A percentile compares a stretch with the other conserved stretches of the same genome.
Evolutionary conservation across 306 rosid genomes (phyloP).

Genomic region (Lathyrus aphaca): DNA sequence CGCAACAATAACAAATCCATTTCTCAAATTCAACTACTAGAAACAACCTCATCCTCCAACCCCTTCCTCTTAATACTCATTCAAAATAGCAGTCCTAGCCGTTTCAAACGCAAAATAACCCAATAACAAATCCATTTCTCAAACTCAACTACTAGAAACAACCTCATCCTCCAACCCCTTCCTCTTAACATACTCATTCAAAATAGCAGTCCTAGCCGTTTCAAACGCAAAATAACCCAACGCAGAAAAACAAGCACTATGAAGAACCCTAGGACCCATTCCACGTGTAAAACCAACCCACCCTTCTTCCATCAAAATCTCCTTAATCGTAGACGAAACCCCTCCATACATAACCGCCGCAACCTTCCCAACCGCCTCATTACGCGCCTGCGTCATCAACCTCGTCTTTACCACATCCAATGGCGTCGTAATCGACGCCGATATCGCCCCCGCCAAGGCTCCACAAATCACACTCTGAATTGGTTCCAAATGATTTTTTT

Average conservation of each 20-base stretch:
- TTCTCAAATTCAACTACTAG: constrained; percentile 44
- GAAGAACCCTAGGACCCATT: constrained; percentile 91
- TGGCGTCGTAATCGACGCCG: constrained; percentile 88
- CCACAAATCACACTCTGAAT: constrained; percentile 85
- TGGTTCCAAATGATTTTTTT: constrained; percentile 58
- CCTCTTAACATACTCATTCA: constrained; percentile 59
- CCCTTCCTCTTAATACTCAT: constrained; percentile 56
- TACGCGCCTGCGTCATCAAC: constrained; percentile 81
- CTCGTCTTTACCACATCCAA: constrained; percentile 92
- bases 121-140: constrained; percentile 18
- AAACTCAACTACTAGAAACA: constrained; percentile 49
- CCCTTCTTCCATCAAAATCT: constrained; percentile 79
- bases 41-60: constrained; percentile 43
- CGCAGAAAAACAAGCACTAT: constrained; percentile 90
- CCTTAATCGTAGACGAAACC: constrained; percentile 59
- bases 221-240: constrained; percentile 93
- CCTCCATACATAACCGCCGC: constrained; percentile 63
- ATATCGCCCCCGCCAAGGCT: constrained; percentile 87
- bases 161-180: constrained; percentile 49
- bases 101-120: constrained; percentile 97
- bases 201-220: constrained; percentile 75
- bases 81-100: constrained; percentile 69
- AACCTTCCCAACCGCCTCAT: constrained; percentile 57
- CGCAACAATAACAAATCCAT: neutral
- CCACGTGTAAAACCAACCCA: constrained; percentile 83